Percentiles rank a stretch among this genome's conserved stretches.
Conservation (phyloP, 139 green algal genomes). For the Yamagishiella unicocca region DNA sequence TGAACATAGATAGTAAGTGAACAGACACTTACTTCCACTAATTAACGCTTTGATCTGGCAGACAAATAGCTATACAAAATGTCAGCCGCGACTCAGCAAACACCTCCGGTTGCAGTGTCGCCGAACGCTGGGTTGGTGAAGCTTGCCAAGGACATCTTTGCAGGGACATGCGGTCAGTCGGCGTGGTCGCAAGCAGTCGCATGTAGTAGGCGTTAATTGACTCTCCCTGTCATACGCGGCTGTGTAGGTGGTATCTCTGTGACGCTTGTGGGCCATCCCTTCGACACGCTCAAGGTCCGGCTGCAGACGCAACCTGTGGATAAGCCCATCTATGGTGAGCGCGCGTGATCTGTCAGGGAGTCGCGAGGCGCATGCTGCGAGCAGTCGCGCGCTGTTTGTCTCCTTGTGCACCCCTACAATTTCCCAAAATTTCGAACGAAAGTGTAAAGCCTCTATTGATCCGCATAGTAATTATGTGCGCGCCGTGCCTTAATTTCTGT, state of each 20-base stretch:
- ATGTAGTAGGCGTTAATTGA: not conserved
- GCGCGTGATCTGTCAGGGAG: too few relatives aligned
- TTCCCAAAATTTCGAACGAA: too few relatives aligned
- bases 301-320: conserved; percentile 89
- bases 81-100: not conserved
- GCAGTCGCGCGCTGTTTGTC: too few relatives aligned
- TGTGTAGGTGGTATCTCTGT: conserved; percentile 89
- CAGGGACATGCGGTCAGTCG: conserved; percentile 79
- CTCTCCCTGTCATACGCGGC: not conserved
- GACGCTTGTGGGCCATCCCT: conserved; percentile 90
- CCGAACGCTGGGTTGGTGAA: conserved; percentile 50
- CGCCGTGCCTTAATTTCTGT: too few relatives aligned
- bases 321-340: conserved; percentile 93
- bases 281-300: conserved; percentile 94
- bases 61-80: not conserved
- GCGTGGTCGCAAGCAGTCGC: not conserved
- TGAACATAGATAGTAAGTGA: not conserved
- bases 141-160: conserved; percentile 81
- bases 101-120: not conserved
- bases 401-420: too few relatives aligned
- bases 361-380: too few relatives aligned
- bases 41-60: not conserved
- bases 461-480: too few relatives aligned
- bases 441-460: too few relatives aligned
- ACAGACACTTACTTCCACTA: too few relatives aligned